These are phyloP conservation scores for Coriolopsis trogii DNA, from an alignment of 1,284 basidiomycete species.

Conservation along the genomic window DNA sequence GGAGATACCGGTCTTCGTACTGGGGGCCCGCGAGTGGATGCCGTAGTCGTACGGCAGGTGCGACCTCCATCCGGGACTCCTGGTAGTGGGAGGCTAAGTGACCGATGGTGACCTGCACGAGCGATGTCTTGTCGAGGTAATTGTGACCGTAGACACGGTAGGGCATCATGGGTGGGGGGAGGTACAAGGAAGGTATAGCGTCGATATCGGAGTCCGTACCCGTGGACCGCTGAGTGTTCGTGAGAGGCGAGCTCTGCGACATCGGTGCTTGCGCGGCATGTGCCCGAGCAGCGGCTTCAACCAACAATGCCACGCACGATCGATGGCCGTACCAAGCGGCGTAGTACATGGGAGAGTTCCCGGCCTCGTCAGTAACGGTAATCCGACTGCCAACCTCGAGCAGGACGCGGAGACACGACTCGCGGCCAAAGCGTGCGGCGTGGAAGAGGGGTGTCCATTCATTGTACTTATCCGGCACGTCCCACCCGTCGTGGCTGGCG, in stretches of 20 bases:
- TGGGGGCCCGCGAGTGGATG: slow-evolving; percentile 69
- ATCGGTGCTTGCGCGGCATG: slow-evolving; percentile 19
- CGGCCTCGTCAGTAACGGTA: slow-evolving; percentile 82
- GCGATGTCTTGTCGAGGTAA: slow-evolving; percentile 85
- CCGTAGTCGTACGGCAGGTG: slow-evolving; percentile 61
- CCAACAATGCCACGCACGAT: slow-evolving; percentile 74
- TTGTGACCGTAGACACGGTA: slow-evolving; percentile 91
- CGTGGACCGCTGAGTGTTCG: slow-evolving; percentile 36
- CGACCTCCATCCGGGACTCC: slow-evolving; percentile 27
- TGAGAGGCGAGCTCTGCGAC: slow-evolving; percentile 33
- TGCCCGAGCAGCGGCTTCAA: slow-evolving; percentile 46
- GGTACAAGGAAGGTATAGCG: slow-evolving; percentile 89
- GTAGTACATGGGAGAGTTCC: slow-evolving; percentile 89
- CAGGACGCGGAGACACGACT: slow-evolving; percentile 76
- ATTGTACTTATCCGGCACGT: slow-evolving; percentile 93
- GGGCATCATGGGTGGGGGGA: slow-evolving; percentile 98
- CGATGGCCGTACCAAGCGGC: slow-evolving; percentile 98
- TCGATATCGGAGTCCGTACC: slow-evolving; percentile 78
- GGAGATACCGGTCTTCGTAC: slow-evolving; percentile 60
- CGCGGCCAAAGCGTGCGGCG: slow-evolving; percentile 88
- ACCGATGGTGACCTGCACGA: slow-evolving; percentile 91
- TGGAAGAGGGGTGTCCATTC: slow-evolving; percentile 99
- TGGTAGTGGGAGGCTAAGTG: slow-evolving; percentile 48
- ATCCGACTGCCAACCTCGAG: slow-evolving; percentile 81
- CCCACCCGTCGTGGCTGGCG: slow-evolving; percentile 79